Base-by-base conservation (phyloP, 495 filamentous ascomycete genomes). In the Talaromyces proteolyticus region DNA sequence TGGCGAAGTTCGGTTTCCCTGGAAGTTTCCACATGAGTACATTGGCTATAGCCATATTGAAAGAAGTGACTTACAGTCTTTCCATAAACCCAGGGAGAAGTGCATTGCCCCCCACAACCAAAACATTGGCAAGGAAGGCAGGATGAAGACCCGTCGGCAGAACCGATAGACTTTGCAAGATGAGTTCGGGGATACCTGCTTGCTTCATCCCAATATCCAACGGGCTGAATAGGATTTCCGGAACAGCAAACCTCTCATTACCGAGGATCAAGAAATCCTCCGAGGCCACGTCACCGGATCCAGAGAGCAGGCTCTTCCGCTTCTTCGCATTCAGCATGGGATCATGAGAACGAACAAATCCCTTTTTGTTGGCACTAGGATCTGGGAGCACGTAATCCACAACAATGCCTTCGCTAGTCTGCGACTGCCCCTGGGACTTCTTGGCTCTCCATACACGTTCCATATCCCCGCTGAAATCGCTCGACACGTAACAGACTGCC, bases 351-450 rank as follows among this genome's bases (percentile, higher is more conserved):
- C 89, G 77, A 36, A 86, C 73, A 55, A 85, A 79, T 1, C 93
- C 94, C 43, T 82, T 80, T 24, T 78, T 82, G 19, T 79, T 72
- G 0, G 78, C 79, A 54, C 94, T 90, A 49, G 91, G 96, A 60
- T 96, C 89, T 0, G 93, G 93, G 3, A 99, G 78, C 3, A 97
- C 87, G 59, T 93, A 97, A 64, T 99, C 93, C 21, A 91, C 79
- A 6, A 90, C 84, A 19, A 96, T 84, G n/a, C 86, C 82, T 21
- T 79, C 79, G n/a, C 73, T 82, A 0, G 57, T 53, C 26, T 44
- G 37, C 5, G 57, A 53, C 54, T 66, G 57, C 21, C 58, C 54
- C 48, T 62, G 62, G 42, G 77, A 79, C 53, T 78, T 74, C 2
- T 80, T 84, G n/a, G 81, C 86, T 67, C 92, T 94, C 89, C 88